Conservation (phyloP, 805 yeast species). For the Candida awuae region DNA sequence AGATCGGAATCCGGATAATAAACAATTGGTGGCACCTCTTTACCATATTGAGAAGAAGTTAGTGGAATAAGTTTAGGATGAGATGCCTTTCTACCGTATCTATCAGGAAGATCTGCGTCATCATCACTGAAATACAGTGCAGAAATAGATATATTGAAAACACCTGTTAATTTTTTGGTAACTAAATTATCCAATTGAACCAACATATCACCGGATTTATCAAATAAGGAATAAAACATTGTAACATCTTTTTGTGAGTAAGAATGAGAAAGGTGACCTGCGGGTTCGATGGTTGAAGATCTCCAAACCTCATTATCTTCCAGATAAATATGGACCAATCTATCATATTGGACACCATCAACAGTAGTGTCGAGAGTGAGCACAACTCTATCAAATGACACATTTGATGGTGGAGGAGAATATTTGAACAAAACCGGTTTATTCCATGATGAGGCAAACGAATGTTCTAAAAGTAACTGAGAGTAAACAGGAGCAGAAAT, state of each 20-base stretch:
- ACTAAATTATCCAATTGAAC: slow-evolving; percentile 62
- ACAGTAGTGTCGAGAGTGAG: slow-evolving; percentile 45
- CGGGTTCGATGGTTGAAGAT: slow-evolving; percentile 78
- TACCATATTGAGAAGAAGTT: slow-evolving; percentile 16
- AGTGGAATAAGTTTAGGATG: slow-evolving; percentile 31
- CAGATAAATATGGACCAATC: slow-evolving; percentile 56
- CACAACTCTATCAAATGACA: slow-evolving; percentile 44
- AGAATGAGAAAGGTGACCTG: slow-evolving; percentile 40
- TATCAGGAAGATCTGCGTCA: slow-evolving; percentile 8
- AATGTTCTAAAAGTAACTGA: slow-evolving; percentile 34
- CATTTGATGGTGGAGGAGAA: slow-evolving; percentile 36
- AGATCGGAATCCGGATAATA: slow-evolving; percentile 37
- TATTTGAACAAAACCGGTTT: slow-evolving; percentile 38
- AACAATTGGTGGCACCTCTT: slow-evolving; percentile 34
- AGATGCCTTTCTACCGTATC: not conserved
- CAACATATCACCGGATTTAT: slow-evolving; percentile 32
- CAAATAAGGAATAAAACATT: slow-evolving; percentile 43
- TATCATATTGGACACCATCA: slow-evolving; percentile 55
- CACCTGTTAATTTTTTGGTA: slow-evolving; percentile 50
- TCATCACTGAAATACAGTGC: slow-evolving; percentile 44
- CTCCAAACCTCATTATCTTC: slow-evolving; percentile 71
- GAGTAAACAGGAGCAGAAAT: slow-evolving; percentile 31
- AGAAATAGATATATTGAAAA: slow-evolving; percentile 43
- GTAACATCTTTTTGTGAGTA: slow-evolving; percentile 57
- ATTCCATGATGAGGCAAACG: slow-evolving; percentile 58